Percentiles rank a stretch among this genome's conserved stretches.
phyloP scores from a whole-genome alignment of 2,329 filamentous ascomycete species.

The Exophiala mesophila region DNA sequence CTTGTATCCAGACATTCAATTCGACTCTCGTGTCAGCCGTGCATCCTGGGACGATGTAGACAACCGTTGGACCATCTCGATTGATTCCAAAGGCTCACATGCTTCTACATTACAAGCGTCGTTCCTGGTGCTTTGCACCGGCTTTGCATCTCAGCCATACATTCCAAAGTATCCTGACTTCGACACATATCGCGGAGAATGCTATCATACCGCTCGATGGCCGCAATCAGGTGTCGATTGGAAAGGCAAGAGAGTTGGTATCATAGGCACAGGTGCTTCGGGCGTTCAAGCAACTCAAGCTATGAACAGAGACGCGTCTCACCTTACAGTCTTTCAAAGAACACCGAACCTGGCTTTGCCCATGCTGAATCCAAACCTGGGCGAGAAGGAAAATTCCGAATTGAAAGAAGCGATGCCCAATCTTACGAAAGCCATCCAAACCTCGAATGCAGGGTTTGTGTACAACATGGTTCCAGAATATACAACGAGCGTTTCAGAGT shows the following conservation, averaged over 20 bases:
- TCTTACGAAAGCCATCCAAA: too few relatives aligned
- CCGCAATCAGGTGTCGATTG: slow-evolving; percentile 51
- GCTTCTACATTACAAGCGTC: not conserved
- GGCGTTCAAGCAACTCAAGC: slow-evolving; percentile 61
- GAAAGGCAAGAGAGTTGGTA: slow-evolving; percentile 55
- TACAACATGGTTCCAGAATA: too few relatives aligned
- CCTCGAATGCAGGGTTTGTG: too few relatives aligned
- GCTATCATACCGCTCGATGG: slow-evolving; percentile 59
- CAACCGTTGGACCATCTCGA: not conserved
- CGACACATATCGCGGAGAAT: slow-evolving; percentile 53
- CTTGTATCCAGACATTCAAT: slow-evolving; percentile 1
- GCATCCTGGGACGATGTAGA: not conserved
- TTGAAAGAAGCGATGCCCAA: too few relatives aligned
- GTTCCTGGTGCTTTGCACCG: slow-evolving; percentile 30
- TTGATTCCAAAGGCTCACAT: not conserved
- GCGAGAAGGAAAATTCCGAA: too few relatives aligned
- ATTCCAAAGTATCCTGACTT: slow-evolving; percentile 57
- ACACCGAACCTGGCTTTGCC: slow-evolving; percentile 61
- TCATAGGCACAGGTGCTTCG: slow-evolving; percentile 60
- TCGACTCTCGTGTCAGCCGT: not conserved
- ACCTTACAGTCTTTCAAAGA: slow-evolving; percentile 53
- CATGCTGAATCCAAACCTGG: too few relatives aligned
- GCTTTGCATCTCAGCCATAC: slow-evolving; percentile 55
- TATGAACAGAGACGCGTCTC: slow-evolving; percentile 49
- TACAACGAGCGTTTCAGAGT: too few relatives aligned